Conservation (phyloP, 2,329 filamentous ascomycete genomes). For the Colletotrichum sp. region DNA sequence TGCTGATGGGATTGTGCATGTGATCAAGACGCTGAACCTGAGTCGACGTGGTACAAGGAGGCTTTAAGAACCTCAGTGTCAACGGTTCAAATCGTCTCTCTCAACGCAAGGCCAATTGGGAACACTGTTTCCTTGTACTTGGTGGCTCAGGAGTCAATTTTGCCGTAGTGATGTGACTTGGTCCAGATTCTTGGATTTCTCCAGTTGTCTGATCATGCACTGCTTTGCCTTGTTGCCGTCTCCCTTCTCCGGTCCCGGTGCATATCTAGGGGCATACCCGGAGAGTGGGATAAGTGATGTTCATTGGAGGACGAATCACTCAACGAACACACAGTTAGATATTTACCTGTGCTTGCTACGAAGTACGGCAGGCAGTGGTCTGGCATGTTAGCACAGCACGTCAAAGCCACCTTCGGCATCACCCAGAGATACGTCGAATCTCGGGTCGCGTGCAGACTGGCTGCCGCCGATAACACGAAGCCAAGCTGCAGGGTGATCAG, state of each 20-base stretch:
- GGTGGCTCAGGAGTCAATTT: not conserved
- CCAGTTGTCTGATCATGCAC: not conserved
- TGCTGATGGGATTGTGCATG: not conserved
- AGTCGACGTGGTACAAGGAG: accelerated
- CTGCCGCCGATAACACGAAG: not conserved
- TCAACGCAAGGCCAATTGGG: not conserved
- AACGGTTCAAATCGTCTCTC: not conserved
- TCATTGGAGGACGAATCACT: not conserved
- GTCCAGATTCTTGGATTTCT: not conserved
- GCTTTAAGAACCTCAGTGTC: not conserved
- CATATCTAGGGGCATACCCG: not conserved
- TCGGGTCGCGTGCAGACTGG: not conserved
- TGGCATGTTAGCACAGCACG: not conserved
- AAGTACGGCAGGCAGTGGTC: not conserved
- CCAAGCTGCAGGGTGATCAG: not conserved
- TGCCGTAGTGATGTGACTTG: not conserved
- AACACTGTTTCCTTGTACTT: not conserved
- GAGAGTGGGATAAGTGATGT: not conserved
- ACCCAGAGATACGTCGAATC: not conserved
- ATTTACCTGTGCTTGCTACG: not conserved
- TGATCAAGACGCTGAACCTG: accelerated
- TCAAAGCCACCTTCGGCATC: not conserved
- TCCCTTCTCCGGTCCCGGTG: not conserved
- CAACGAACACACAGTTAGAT: not conserved
- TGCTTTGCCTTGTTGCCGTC: not conserved